Conservation (phyloP, 305 asterid genomes). For the Fraxinus baroniana region DNA sequence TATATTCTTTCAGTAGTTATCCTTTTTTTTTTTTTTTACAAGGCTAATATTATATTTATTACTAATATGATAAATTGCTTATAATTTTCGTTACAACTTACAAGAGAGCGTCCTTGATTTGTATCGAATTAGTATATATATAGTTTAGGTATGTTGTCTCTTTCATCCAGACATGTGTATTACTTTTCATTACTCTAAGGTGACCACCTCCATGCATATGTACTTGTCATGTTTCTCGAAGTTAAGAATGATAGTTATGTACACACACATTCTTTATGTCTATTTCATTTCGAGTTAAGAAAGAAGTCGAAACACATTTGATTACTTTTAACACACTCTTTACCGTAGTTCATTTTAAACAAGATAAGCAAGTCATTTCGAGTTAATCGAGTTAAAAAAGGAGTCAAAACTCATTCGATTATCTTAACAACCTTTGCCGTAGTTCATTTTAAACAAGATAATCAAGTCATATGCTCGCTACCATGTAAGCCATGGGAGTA, state of each 20-base stretch:
- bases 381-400: too few relatives aligned
- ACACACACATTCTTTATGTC: not conserved
- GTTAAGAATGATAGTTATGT: not conserved
- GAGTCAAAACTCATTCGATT: too few relatives aligned
- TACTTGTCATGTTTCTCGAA: conserved; percentile 1
- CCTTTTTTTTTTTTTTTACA: not conserved
- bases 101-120: not conserved
- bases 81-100: not conserved
- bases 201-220: conserved; percentile 25
- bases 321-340: not conserved
- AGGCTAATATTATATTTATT: not conserved
- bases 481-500: not conserved
- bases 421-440: not conserved
- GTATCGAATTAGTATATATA: conserved; percentile 3
- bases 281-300: not conserved
- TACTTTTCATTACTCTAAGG: conserved; percentile 22
- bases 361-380: not conserved
- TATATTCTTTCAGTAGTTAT: not conserved
- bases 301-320: not conserved
- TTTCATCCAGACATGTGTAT: conserved; percentile 46
- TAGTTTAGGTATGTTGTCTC: conserved; percentile 45
- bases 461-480: not conserved
- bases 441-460: not conserved
- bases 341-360: not conserved
- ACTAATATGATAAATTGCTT: not conserved